Evolutionary conservation across 805 yeast species (phyloP), one percentile per base, ranked within the genome.

Genomic region (Priceomyces fermenticarens): DNA sequence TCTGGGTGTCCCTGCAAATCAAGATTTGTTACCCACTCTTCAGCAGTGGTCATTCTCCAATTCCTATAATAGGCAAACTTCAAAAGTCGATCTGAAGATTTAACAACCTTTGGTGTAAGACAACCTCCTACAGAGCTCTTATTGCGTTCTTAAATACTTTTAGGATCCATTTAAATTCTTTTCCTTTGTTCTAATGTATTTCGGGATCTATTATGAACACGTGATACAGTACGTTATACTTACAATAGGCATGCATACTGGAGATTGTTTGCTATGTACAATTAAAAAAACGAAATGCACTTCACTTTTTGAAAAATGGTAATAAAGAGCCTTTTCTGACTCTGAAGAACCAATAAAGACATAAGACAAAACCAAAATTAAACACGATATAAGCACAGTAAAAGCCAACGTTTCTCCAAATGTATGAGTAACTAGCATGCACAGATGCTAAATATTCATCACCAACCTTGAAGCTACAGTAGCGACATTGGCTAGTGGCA

Each of bases 371-470:
- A 41, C 49, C 46, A 27, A 73, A 42, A 49, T 82, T 81, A 69
- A 81, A 79, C 30, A 64, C 44, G 39, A 79, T 70, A 63, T 73
- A 83, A 32, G 68, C 81, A 70, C 78, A 75, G 52, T 71, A 70
- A 51, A 82, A 67, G 16, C 88, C 88, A 45, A 82, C 63, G 48
- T 83, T 79, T 63, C 88, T 75, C 88, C 88, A 83, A 31, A 80
- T 63, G 43, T 75, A 53, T 34, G 58, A 41, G 59, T 66, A 80
- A n/a, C 61, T 54, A 38, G 77, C 65, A 44, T 69, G 66, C 36
- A 75, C 62, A 15, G 65, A 60, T 0, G 47, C 41, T 49, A 83
- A 63, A 47, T 66, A 78, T 25, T 71, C 68, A 51, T 77, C 80
- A 35, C 78, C 80, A 38, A 61, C 63, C 2, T 51, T 41, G 52